A percentile compares a stretch with the other conserved stretches of the same genome.
These are phyloP conservation scores for Leishmania arabica DNA, from an alignment of 208 protist genomes.

Conservation along the genomic window DNA sequence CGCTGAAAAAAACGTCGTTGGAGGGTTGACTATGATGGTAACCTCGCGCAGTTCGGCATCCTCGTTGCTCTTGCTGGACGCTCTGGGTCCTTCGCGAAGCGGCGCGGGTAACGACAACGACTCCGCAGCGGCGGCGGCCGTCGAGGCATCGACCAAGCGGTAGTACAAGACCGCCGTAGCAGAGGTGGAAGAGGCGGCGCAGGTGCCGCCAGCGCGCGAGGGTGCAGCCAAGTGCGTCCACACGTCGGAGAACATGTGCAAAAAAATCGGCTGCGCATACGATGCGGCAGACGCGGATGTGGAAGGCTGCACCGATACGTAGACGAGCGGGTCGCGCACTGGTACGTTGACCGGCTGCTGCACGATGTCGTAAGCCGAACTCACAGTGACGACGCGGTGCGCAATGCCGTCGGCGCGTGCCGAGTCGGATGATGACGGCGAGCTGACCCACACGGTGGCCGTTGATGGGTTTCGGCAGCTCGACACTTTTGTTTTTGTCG, in stretches of 20 bases:
- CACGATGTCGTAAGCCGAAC: slow-evolving; percentile 3
- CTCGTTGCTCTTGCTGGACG: not conserved
- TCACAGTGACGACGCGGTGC: slow-evolving; percentile 20
- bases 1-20: not conserved
- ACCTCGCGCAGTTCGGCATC: slow-evolving; percentile 21
- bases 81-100: not conserved
- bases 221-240: slow-evolving; percentile 7
- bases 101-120: slow-evolving; percentile 13
- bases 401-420: not conserved
- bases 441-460: slow-evolving; percentile 23
- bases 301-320: slow-evolving; percentile 19
- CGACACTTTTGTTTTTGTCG: not conserved
- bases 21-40: slow-evolving; percentile 16
- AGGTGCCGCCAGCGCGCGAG: not conserved
- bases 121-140: slow-evolving; percentile 1
- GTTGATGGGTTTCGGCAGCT: not conserved
- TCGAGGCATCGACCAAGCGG: slow-evolving; percentile 22
- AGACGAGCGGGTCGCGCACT: slow-evolving; percentile 20
- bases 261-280: slow-evolving; percentile 16
- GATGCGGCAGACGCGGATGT: not conserved
- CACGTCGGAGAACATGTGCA: slow-evolving; percentile 14
- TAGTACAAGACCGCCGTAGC: slow-evolving; percentile 18
- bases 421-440: slow-evolving; percentile 6
- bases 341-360: slow-evolving; percentile 25
- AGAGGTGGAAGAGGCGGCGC: not conserved